These are phyloP conservation scores for Exutisphaerella laricina DNA, from an alignment of 2,329 filamentous ascomycete species.

Conservation along the genomic window DNA sequence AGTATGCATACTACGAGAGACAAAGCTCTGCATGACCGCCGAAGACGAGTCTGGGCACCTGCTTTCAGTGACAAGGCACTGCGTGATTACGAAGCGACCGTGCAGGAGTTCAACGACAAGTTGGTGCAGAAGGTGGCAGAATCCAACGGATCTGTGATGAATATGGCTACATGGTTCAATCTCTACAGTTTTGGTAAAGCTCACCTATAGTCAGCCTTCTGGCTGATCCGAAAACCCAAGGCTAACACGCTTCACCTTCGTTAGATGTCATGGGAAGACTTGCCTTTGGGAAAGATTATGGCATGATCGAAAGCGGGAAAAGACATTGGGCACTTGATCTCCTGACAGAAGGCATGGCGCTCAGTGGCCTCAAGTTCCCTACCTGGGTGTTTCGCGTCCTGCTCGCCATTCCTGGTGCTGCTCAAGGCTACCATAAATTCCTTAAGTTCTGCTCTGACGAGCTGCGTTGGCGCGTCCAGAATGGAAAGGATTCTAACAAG, in stretches of 20 bases:
- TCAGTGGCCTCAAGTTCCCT: slow-evolving; percentile 24
- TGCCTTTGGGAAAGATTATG: slow-evolving; percentile 41
- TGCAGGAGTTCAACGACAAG: slow-evolving; percentile 35
- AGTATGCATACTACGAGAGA: slow-evolving; percentile 39
- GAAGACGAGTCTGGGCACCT: slow-evolving; percentile 38
- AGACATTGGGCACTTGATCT: slow-evolving; percentile 35
- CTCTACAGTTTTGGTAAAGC: slow-evolving; percentile 42
- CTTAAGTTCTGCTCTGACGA: slow-evolving; percentile 34
- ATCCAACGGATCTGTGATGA: slow-evolving; percentile 28
- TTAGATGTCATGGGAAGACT: slow-evolving; percentile 44
- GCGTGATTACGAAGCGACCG: slow-evolving; percentile 38
- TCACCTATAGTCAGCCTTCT: too few relatives aligned
- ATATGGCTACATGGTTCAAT: slow-evolving; percentile 37
- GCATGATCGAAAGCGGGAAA: slow-evolving; percentile 34
- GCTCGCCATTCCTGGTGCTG: slow-evolving; percentile 31
- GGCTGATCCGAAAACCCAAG: too few relatives aligned
- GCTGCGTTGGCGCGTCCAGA: slow-evolving; percentile 31
- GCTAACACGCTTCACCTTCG: too few relatives aligned
- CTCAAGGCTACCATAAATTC: slow-evolving; percentile 33
- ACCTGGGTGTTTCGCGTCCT: slow-evolving; percentile 34
- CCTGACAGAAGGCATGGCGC: slow-evolving; percentile 33
- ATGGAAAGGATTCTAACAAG: slow-evolving; percentile 14
- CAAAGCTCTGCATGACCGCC: slow-evolving; percentile 34
- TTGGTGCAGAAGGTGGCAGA: slow-evolving; percentile 30
- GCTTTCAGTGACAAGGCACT: slow-evolving; percentile 40